A percentile compares a stretch with the other conserved stretches of the same genome.
Evolutionary conservation across 345 rosid genomes (phyloP).

Genomic region (Moricandia arvensis): DNA sequence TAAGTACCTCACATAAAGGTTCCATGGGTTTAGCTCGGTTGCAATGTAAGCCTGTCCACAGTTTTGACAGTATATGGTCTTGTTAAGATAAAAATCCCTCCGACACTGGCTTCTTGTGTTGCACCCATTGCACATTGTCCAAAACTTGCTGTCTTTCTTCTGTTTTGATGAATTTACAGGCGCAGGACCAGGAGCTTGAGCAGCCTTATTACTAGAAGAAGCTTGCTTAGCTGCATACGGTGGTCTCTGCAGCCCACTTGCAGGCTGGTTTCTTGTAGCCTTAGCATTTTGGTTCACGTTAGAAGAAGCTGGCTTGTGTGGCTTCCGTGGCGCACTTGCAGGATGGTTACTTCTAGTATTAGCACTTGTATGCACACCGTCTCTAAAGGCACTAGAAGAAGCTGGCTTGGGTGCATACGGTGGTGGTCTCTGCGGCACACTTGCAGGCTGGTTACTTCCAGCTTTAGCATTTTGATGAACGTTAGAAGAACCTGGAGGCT

Average conservation of each 20-base stretch:
- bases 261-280: no score
- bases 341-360: background rate
- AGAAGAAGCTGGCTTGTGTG: no score
- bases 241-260: no score
- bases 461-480: slow-evolving; percentile 5
- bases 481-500: background rate
- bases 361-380: background rate
- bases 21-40: background rate
- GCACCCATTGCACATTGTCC: slow-evolving; percentile 58
- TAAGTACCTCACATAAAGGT: background rate
- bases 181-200: background rate
- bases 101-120: background rate
- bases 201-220: background rate
- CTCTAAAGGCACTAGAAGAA: background rate
- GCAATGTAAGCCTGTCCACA: background rate
- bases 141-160: slow-evolving; percentile 25
- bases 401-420: background rate
- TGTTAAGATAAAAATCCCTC: background rate
- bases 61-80: background rate
- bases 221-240: no score
- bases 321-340: no score
- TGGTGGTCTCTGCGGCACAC: background rate
- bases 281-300: no score
- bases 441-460: slow-evolving; percentile 5
- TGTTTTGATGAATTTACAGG: slow-evolving; percentile 11